Base-by-base conservation (phyloP, 768 basidiomycete species). In the Lactifluus pinguis region DNA sequence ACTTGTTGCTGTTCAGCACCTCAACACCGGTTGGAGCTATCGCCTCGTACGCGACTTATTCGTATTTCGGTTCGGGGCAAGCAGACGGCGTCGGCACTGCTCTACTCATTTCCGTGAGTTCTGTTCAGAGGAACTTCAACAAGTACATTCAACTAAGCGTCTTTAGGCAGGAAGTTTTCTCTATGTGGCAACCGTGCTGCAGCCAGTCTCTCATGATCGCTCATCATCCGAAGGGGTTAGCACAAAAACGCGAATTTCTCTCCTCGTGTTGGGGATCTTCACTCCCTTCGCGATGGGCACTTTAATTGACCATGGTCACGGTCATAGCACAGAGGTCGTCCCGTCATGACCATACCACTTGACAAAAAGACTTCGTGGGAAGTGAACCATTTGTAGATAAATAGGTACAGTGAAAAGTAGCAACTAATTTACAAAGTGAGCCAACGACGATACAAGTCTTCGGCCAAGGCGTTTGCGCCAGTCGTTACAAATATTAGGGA, bases 171-270 rank as follows among this genome's bases (percentile, higher is more conserved):
- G 94, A 9, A 93, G 92, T 3, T 97, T 97, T 74, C 77, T 98
- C 42, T 97, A 95, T 69, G 95, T 98, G 9, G 92, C 94, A 1
- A 93, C 93, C 1, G 86, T 92, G 44, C 76, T 93, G n/a, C 90
- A 92, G 68, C 83, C 88, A 2, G 79, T 86, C 36, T 84, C 86
- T 36, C 76, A 59, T 45, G 36, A 65, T n/a, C 48, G 39, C 38
- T 45, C 50, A 8, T 49, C 58, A 11, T 19, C 53, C 15, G 65
- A 65, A 21, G 63, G 38, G 9, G 48, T 65, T 6, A 41, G 65
- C 15, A 52, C 50, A 2, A 65, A 45, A 52, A 56, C n/a, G 49
- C 59, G 65, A n/a, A 61, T 58, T 17, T 30, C 45, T 19, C 56
- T 66, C 10, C 34, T 65, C 17, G 44, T 62, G 32, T 41, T 62